Conservation (phyloP, 805 yeast genomes). For the Wickerhamiella bombiphila region DNA sequence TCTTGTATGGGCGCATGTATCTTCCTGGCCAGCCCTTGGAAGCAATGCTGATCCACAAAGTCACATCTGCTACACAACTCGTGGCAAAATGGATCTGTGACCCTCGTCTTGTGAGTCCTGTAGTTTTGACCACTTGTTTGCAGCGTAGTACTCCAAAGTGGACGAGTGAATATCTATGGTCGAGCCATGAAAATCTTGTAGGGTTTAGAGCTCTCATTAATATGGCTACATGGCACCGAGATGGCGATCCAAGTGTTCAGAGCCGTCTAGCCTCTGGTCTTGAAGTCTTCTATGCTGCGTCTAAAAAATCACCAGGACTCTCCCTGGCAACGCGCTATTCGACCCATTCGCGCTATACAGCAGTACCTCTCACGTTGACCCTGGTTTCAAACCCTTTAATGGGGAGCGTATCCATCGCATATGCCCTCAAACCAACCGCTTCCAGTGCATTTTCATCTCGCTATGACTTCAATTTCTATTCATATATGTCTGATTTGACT, state of each 20-base stretch:
- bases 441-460: slow-evolving; percentile 66
- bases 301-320: slow-evolving; percentile 75
- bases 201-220: slow-evolving; percentile 74
- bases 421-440: slow-evolving; percentile 61
- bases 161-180: slow-evolving; percentile 66
- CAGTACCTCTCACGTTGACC: slow-evolving; percentile 81
- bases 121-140: slow-evolving; percentile 25
- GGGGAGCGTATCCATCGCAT: slow-evolving; percentile 80
- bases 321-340: slow-evolving; percentile 76
- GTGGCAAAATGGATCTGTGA: slow-evolving; percentile 64
- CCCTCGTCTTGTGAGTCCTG: slow-evolving; percentile 37
- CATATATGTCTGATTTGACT: slow-evolving; percentile 75
- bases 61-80: slow-evolving; percentile 46
- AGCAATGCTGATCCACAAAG: slow-evolving; percentile 41
- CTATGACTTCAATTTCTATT: slow-evolving; percentile 80
- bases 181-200: slow-evolving; percentile 67
- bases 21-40: slow-evolving; percentile 79
- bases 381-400: slow-evolving; percentile 74
- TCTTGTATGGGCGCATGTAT: slow-evolving; percentile 74
- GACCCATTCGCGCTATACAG: slow-evolving; percentile 72
- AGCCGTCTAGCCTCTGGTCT: slow-evolving; percentile 64
- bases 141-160: slow-evolving; percentile 24
- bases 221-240: slow-evolving; percentile 27
- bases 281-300: slow-evolving; percentile 78
- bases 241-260: slow-evolving; percentile 12